These are phyloP conservation scores for Gossypium davidsonii DNA, from an alignment of 441 rosid genomes.

Conservation along the genomic window DNA sequence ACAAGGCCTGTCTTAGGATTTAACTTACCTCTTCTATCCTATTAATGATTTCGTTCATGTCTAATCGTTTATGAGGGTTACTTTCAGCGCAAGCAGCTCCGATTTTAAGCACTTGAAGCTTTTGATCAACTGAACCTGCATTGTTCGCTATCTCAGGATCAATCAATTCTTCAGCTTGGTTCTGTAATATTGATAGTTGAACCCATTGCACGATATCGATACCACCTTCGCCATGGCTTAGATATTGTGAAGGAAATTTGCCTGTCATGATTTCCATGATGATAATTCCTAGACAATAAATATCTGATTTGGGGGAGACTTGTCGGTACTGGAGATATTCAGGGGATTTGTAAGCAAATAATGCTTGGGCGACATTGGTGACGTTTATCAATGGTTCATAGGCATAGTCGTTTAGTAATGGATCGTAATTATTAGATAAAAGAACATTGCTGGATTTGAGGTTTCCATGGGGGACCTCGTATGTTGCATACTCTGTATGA, in stretches of 20 bases:
- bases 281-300: constrained; percentile 67
- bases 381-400: constrained; percentile 51
- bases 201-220: constrained; percentile 68
- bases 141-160: constrained; percentile 59
- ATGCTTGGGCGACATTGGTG: constrained; percentile 33
- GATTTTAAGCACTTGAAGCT: constrained; percentile 44
- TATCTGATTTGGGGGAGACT: constrained; percentile 63
- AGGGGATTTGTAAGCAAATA: constrained; percentile 67
- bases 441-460: constrained; percentile 86
- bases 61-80: constrained; percentile 37
- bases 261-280: constrained; percentile 73
- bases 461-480: constrained; percentile 83
- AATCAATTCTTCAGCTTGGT: constrained; percentile 50
- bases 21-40: constrained; percentile 42
- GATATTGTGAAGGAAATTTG: constrained; percentile 74
- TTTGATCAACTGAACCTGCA: constrained; percentile 29
- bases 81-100: constrained; percentile 56
- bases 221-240: constrained; percentile 57
- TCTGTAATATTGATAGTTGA: constrained; percentile 32
- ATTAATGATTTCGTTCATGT: constrained; percentile 50
- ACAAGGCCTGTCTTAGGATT: not conserved
- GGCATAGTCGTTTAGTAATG: constrained; percentile 63
- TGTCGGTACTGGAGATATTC: constrained; percentile 40
- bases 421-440: constrained; percentile 39
- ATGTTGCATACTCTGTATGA: constrained; percentile 45